These are phyloP conservation scores for Blumeriella jaapii DNA, from an alignment of 2,329 filamentous ascomycete species.

Conservation along the genomic window DNA sequence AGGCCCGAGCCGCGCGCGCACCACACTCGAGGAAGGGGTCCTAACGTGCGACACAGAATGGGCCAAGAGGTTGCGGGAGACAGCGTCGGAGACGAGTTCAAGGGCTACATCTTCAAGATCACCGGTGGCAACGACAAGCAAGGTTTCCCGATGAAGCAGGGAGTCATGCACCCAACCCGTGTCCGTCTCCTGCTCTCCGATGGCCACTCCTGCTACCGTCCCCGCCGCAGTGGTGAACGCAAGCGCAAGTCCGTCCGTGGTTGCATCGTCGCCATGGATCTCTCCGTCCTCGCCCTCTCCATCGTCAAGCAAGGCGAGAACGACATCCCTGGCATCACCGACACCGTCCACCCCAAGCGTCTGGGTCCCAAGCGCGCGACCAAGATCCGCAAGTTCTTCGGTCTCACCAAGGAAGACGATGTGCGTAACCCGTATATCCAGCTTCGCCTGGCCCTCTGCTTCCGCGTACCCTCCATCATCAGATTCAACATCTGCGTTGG, in stretches of 20 bases:
- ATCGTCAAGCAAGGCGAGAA: constrained; percentile 96
- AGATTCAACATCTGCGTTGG: constrained; percentile 1
- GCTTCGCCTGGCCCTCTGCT: constrained; percentile 56
- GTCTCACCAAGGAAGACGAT: constrained; percentile 99
- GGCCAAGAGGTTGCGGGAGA: constrained; percentile 87
- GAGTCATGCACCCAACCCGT: constrained; percentile 97
- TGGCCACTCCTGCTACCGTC: constrained; percentile 98
- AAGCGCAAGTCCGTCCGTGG: constrained; percentile 99
- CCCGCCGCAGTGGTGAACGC: constrained; percentile 94
- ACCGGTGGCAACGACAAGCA: constrained; percentile 99
- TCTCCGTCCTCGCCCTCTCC: constrained; percentile 86
- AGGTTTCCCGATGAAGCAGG: constrained; percentile 99
- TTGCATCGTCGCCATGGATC: constrained; percentile 95
- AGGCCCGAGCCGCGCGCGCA: constrained; percentile 1
- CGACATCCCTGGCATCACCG: constrained; percentile 93
- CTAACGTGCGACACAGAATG: constrained; percentile 44
- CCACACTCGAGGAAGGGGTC: constrained; percentile 35
- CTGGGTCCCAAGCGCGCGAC: constrained; percentile 99
- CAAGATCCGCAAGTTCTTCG: constrained; percentile 99
- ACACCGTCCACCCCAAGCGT: constrained; percentile 97
- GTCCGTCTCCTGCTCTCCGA: constrained; percentile 92
- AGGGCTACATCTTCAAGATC: constrained; percentile 99
- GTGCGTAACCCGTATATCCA: constrained; percentile 58
- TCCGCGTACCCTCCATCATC: background rate
- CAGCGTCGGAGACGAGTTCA: constrained; percentile 97